Base-by-base conservation (phyloP, 345 rosid species). In the Gossypium mustelinum region DNA sequence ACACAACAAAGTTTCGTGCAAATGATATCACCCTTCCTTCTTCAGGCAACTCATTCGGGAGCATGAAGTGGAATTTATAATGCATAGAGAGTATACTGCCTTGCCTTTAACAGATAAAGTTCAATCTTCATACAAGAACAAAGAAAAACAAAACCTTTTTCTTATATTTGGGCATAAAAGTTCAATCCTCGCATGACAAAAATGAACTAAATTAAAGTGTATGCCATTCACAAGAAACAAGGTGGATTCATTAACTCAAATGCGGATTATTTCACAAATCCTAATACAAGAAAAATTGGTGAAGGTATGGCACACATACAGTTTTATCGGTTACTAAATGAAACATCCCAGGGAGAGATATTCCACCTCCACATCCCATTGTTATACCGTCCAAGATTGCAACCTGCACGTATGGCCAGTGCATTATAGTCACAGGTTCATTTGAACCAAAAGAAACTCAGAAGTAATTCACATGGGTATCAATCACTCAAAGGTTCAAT, bases 321-420 rank as follows among this genome's bases (percentile, higher is more conserved):
- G 90, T 88, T 86, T 84, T 93, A 76, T 93, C 87, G 24, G 94
- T 95, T 64, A 85, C 94, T 56, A 91, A 77, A 29, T 86, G 85
- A 74, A 90, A 93, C 97, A 89, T 95, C 82, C 92, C 92, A 25
- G 90, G 93, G 52, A 85, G 70, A 11, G 97, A 85, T 77, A 95
- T 82, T 81, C 97, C 91, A 73, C 85, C 91, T 20, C 92, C 93
- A 77, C 97, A 86, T 55, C 91, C 99, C 91, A 90, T 83, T 11
- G 92, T 84, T 76, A 87, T 73, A 47, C 94, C 93, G 68, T 91
- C 92, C 84, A 93, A 75, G 73, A 95, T 81, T 70, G 97, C 97
- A 54, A 95, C 91, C 97, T 93, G 85, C 39, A 84, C 39, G 56
- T 59, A 17, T 44, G 43, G 11, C 41, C 59, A 76, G 63, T 55